Percentiles rank a stretch among this genome's conserved stretches.
Evolutionary conservation across 805 yeast genomes (phyloP).

Genomic region (Pichia pseudocactophila): DNA sequence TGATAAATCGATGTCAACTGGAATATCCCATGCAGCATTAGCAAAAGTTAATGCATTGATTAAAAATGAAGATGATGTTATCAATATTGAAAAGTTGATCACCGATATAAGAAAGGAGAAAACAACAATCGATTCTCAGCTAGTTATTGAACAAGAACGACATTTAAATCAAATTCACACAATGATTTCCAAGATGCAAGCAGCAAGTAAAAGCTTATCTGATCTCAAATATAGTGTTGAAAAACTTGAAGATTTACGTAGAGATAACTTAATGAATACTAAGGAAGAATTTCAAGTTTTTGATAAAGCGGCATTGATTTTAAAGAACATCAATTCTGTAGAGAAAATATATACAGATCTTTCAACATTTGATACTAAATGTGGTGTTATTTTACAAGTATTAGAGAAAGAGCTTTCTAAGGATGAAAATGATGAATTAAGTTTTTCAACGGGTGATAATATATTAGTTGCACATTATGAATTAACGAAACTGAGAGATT

Average conservation of each 20-base stretch:
- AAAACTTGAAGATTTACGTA: conserved; percentile 29
- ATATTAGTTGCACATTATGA: conserved; percentile 61
- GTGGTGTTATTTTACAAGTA: conserved; percentile 42
- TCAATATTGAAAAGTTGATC: conserved; percentile 41
- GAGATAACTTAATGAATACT: conserved; percentile 35
- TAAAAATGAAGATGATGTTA: conserved; percentile 37
- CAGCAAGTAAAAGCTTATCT: conserved; percentile 36
- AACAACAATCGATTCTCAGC: conserved; percentile 63
- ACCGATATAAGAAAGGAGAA: conserved; percentile 61
- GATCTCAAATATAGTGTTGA: conserved; percentile 34
- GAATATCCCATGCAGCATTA: conserved; percentile 2
- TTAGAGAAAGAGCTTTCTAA: conserved; percentile 30
- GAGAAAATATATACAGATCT: conserved; percentile 57
- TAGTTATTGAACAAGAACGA: conserved; percentile 61
- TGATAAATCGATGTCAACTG: not conserved
- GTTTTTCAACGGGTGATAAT: conserved; percentile 35
- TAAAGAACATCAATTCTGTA: conserved; percentile 66
- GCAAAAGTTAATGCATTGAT: conserved; percentile 20
- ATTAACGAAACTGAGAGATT: conserved; percentile 64
- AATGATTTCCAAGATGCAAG: conserved; percentile 20
- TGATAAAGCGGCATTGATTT: conserved; percentile 54
- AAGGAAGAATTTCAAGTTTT: conserved; percentile 57
- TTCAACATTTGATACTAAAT: conserved; percentile 41
- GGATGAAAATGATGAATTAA: conserved; percentile 16
- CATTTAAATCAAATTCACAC: conserved; percentile 16